Evolutionary conservation across 306 rosid genomes (phyloP), one percentile per base, ranked within the genome.

Genomic region (Morella rubra): DNA sequence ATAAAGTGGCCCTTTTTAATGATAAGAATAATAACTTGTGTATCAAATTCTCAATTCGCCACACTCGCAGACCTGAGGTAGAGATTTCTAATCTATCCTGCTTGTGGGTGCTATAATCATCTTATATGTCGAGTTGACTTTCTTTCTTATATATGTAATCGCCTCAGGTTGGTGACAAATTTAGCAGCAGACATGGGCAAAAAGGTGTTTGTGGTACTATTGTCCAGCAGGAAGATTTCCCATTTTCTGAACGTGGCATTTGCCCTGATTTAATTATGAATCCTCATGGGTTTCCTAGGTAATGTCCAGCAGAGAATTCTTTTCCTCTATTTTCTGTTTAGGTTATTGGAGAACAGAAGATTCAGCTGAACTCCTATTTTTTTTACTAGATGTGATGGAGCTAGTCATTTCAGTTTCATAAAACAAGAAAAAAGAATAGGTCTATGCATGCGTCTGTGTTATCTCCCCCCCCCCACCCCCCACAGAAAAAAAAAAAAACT

Each of bases 221-320:
- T 81, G 91, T 95, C 76, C 95, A 82, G 69, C 97, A 95, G 86
- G 98, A 95, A 83, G 98, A 95, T 80, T 92, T 95, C 47, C 98
- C 98, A 3, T 95, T 95, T 87, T 89, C 96, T 52, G 98, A 95
- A 85, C 89, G 91, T 80, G 98, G 98, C 87, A 89, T 95, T 75
- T 94, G 98, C 83, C 97, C 98, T 8, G 98, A 95, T 84, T 82
- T 95, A 76, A 95, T 95, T 66, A 95, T 95, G 98, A 95, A 95
- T 73, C 98, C 97, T 77, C 98, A 95, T 81, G 98, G 98, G 76
- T 95, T 95, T 83, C 97, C 98, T 32, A 95, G 98, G 98, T 91
- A 81, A 78, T 27, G 8, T 58, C 52, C 52, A 46, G 5, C 18
- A 49, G 32, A 50, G 18, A 54, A 37, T 47, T 65, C 41, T 59